Evolutionary conservation across 1,139 yeast species (phyloP).

Genomic region (Blastobotrys illinoisensis): DNA sequence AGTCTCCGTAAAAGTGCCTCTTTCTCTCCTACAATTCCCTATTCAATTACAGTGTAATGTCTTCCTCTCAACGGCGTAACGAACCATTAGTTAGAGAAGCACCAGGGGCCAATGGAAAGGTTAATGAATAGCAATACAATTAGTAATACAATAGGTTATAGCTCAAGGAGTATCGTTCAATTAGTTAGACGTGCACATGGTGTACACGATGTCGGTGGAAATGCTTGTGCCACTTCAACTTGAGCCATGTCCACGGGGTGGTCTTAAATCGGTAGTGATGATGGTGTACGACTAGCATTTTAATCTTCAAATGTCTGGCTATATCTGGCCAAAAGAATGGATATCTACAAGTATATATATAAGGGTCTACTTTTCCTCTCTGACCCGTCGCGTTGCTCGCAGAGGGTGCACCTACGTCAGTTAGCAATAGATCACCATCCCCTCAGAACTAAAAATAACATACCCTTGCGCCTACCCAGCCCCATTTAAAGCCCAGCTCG

Average conservation of each 20-base stretch:
- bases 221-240: not conserved
- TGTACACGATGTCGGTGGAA: not conserved
- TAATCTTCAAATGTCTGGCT: too few relatives aligned
- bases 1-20: too few relatives aligned
- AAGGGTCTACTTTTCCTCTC: not conserved
- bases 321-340: not conserved
- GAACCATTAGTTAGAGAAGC: too few relatives aligned
- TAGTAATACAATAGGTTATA: too few relatives aligned
- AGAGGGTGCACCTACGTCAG: not conserved
- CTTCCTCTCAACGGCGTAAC: too few relatives aligned
- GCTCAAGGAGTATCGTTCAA: too few relatives aligned
- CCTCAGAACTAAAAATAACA: not conserved
- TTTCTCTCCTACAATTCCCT: too few relatives aligned
- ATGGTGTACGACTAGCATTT: not conserved
- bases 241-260: not conserved
- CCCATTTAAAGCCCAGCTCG: constrained; percentile 76
- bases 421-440: not conserved
- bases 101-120: too few relatives aligned
- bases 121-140: too few relatives aligned
- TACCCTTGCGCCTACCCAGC: constrained; percentile 73
- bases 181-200: not conserved
- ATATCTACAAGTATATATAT: not conserved
- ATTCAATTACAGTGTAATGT: too few relatives aligned
- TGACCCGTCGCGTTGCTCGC: not conserved
- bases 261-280: not conserved